Percentiles rank a stretch among this genome's conserved stretches.
Evolutionary conservation across 768 basidiomycete species (phyloP).

Genomic region (Termitomyces sp.): DNA sequence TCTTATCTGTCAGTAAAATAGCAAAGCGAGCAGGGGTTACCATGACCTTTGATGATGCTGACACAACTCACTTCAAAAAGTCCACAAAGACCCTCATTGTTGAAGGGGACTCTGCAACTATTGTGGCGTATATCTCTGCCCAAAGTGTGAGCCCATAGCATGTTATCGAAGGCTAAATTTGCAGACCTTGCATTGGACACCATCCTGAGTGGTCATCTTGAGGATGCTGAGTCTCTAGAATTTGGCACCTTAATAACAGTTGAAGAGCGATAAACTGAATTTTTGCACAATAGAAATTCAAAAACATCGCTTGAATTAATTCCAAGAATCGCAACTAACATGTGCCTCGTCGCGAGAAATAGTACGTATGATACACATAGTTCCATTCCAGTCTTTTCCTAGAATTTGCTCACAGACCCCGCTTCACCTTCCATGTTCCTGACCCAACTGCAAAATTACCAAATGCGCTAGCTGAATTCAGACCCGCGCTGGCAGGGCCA

Average conservation of each 20-base stretch:
- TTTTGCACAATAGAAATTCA: too few relatives aligned
- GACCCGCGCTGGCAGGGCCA: slow-evolving; percentile 10
- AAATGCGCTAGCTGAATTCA: slow-evolving; percentile 21
- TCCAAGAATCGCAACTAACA: neutral
- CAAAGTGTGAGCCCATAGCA: too few relatives aligned
- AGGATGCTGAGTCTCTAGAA: too few relatives aligned
- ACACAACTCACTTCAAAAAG: neutral
- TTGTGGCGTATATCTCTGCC: too few relatives aligned
- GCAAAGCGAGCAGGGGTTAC: neutral
- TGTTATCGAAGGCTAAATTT: too few relatives aligned
- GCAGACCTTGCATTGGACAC: too few relatives aligned
- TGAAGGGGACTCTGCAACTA: too few relatives aligned
- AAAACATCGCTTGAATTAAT: neutral
- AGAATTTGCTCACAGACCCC: neutral
- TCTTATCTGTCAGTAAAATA: too few relatives aligned
- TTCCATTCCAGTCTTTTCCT: neutral
- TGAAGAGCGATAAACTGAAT: too few relatives aligned
- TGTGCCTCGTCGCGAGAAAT: neutral
- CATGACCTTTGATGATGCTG: neutral
- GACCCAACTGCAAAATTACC: slow-evolving; percentile 26
- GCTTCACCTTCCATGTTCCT: slow-evolving; percentile 22
- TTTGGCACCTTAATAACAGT: too few relatives aligned
- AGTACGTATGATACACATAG: slow-evolving; percentile 3
- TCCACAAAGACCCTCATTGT: neutral
- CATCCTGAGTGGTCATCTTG: too few relatives aligned